Percentiles rank a stretch among this genome's conserved stretches.
Conservation (phyloP, 331 rosid species). For the Rosa hybrid region DNA sequence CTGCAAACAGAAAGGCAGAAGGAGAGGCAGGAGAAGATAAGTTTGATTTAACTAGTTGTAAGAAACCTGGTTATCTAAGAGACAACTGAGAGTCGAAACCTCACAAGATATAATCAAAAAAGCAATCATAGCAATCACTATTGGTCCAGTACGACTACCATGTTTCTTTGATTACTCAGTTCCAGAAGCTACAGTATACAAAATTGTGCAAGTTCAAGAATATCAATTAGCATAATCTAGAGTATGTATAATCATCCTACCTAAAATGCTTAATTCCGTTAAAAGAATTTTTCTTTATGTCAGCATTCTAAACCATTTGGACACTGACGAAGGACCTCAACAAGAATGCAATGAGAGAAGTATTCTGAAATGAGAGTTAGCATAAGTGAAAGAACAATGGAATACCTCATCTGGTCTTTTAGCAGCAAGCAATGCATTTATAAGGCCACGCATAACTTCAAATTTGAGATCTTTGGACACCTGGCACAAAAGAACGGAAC, state of each 20-base stretch:
- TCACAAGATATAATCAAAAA: neutral
- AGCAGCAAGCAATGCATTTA: conserved; percentile 82
- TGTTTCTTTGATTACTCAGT: neutral
- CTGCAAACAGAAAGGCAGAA: conserved; percentile 42
- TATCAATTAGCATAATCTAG: neutral
- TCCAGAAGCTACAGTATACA: neutral
- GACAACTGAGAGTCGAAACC: neutral
- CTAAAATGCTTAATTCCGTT: neutral
- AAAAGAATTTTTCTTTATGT: neutral
- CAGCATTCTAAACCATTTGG: neutral
- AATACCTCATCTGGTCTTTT: conserved; percentile 89
- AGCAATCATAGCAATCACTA: neutral
- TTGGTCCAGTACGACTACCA: neutral
- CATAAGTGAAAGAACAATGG: conserved; percentile 17
- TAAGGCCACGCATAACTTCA: conserved; percentile 82
- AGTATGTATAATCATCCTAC: neutral
- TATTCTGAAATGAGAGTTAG: neutral
- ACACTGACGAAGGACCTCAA: neutral
- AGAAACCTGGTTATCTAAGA: neutral
- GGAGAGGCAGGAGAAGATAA: neutral
- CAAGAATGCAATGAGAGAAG: neutral
- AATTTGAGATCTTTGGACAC: conserved; percentile 67
- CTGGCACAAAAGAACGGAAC: conserved; percentile 45
- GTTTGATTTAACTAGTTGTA: neutral
- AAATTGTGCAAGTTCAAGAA: neutral